Evolutionary conservation across 2,329 filamentous ascomycete species (phyloP).

Genomic region (Epichloe hybrida): DNA sequence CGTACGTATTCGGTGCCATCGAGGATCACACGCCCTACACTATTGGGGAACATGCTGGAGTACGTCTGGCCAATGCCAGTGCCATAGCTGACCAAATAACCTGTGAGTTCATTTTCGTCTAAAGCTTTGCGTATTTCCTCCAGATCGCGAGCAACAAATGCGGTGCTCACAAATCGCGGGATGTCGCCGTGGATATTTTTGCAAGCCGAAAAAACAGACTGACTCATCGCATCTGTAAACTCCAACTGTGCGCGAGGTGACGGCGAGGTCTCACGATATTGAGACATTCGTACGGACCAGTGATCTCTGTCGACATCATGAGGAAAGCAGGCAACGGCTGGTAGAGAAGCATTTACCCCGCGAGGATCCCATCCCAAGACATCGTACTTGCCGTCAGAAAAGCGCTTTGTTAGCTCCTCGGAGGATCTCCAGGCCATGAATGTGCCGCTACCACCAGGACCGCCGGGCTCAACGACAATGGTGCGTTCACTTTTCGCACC

Average conservation of each 20-base stretch:
- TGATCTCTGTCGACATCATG: slow-evolving; percentile 31
- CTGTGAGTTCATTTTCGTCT: slow-evolving; percentile 32
- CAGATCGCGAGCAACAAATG: slow-evolving; percentile 33
- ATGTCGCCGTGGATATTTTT: slow-evolving; percentile 29
- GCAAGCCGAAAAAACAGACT: slow-evolving; percentile 29
- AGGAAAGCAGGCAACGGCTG: slow-evolving; percentile 32
- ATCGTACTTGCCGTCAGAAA: slow-evolving; percentile 30
- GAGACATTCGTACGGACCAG: slow-evolving; percentile 27
- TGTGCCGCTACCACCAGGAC: slow-evolving; percentile 35
- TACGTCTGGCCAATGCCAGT: slow-evolving; percentile 39
- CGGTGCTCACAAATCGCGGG: slow-evolving; percentile 31
- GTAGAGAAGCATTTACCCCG: slow-evolving; percentile 34
- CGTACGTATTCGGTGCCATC: slow-evolving; percentile 35
- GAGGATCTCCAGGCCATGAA: slow-evolving; percentile 24
- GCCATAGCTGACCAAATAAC: slow-evolving; percentile 37
- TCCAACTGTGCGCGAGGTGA: slow-evolving; percentile 25
- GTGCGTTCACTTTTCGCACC: slow-evolving; percentile 31
- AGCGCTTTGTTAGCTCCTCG: slow-evolving; percentile 23
- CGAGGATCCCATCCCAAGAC: slow-evolving; percentile 42
- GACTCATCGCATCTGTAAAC: slow-evolving; percentile 31
- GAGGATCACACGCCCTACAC: slow-evolving; percentile 33
- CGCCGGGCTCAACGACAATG: slow-evolving; percentile 36
- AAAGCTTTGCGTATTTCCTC: slow-evolving; percentile 34
- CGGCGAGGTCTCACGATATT: slow-evolving; percentile 24
- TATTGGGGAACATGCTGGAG: slow-evolving; percentile 34